Evolutionary conservation across 1,139 yeast species (phyloP).

Genomic region (Suhomyces taliae): DNA sequence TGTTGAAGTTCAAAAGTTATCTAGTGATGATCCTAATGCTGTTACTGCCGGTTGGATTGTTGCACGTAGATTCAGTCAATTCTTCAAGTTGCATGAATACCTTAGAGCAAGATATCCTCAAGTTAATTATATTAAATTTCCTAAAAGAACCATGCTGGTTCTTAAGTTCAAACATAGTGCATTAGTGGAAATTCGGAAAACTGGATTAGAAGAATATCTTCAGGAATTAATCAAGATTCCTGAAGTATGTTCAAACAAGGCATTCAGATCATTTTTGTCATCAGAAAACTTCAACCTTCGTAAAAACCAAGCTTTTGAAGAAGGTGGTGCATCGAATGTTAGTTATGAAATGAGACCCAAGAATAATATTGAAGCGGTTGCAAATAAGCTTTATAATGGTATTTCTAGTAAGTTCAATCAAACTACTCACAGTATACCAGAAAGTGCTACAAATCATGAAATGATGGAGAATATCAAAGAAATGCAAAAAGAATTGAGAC

Average conservation of each 20-base stretch:
- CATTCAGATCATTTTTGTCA: constrained; percentile 75
- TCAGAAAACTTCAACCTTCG: constrained; percentile 59
- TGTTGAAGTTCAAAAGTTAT: constrained; percentile 67
- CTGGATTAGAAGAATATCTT: constrained; percentile 62
- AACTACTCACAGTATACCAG: constrained; percentile 5
- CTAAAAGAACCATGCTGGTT: constrained; percentile 61
- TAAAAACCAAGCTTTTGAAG: constrained; percentile 35
- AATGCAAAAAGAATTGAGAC: constrained; percentile 44
- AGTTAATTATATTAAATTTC: constrained; percentile 55
- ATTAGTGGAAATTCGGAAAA: constrained; percentile 64
- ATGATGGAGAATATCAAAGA: constrained; percentile 36
- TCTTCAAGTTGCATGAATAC: constrained; percentile 68
- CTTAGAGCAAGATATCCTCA: constrained; percentile 54
- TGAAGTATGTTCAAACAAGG: constrained; percentile 69
- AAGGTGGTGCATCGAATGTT: neutral
- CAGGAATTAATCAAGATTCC: constrained; percentile 57
- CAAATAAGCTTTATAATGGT: constrained; percentile 46
- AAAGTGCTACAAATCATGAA: constrained; percentile 18
- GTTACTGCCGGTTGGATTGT: constrained; percentile 84
- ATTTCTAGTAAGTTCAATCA: constrained; percentile 32
- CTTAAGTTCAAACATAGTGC: constrained; percentile 64
- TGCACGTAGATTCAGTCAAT: constrained; percentile 85
- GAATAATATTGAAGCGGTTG: constrained; percentile 35
- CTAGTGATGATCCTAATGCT: constrained; percentile 41
- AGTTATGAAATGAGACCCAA: constrained; percentile 7